Base-by-base conservation (phyloP, 164 flowering plant species). In the Piper betle region DNA sequence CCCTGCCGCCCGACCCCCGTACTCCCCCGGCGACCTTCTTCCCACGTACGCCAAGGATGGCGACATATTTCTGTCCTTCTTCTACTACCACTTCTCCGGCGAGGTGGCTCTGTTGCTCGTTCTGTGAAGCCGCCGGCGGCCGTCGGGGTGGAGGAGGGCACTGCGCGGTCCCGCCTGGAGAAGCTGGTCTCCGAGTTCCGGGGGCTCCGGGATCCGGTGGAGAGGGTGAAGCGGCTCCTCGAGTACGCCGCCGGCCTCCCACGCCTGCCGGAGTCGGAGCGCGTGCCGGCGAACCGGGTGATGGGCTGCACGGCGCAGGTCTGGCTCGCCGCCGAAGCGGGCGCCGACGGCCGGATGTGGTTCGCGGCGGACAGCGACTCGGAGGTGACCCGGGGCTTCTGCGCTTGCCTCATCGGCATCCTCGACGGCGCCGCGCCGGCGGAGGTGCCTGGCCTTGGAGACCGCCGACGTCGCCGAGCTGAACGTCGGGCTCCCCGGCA, bases 291-390 rank as follows among this genome's bases (percentile, higher is more conserved):
- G 38, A 93, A 86, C 64, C 78, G 94, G 13, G 97, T 93, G 17
- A 82, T 79, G 84, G 98, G 98, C 5, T 93, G 99, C 70, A 84
- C 94, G 9, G 85, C 94, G 4, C 88, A 77, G 74, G 99, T 93
- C 15, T 90, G 99, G 97, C 37, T 93, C 59, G 75, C 76, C 12
- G 88, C 68, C 57, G 52, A 41, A 20, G 57, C 87, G 78, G 94
- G 80, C 43, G 73, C 62, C 17, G 68, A 61, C 0, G 82, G 86
- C 39, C 75, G 71, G 73, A 72, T 92, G 79, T 70, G 88, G 63
- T 80, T 89, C 65, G n/a, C 39, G 53, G 96, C 87, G 0, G 92
- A 88, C 60, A 88, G 96, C 53, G 97, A 91, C 64, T 86, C 97
- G 38, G 98, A 89, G 76, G 84, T 92, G 12, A 80, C 90, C 7